phyloP scores from a whole-genome alignment of 225 moss, liverwort and hornwort species.

The Physcomitrellopsis africana region DNA sequence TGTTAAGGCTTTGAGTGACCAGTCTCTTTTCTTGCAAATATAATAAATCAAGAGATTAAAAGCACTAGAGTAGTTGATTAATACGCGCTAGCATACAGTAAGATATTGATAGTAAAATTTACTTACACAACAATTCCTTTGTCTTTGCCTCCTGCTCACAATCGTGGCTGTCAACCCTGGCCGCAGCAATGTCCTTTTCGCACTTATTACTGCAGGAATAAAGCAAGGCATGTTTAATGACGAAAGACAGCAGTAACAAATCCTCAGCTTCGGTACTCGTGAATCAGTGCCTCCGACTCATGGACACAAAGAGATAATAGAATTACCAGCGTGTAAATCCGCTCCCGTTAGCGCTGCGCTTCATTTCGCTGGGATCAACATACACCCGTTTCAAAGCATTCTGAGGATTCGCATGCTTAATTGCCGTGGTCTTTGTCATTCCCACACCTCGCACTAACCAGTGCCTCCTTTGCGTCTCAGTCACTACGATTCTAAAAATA shows the following conservation, averaged over 20 bases:
- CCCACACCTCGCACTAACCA: slow-evolving; percentile 46
- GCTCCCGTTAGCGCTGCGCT: slow-evolving; percentile 60
- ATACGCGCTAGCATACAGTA: neutral
- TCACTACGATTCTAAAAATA: slow-evolving; percentile 35
- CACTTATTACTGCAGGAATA: slow-evolving; percentile 47
- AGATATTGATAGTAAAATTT: neutral
- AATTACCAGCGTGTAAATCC: slow-evolving; percentile 64
- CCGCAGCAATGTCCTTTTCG: slow-evolving; percentile 49
- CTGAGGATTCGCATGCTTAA: slow-evolving; percentile 52
- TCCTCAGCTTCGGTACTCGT: slow-evolving; percentile 11
- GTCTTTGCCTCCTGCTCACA: slow-evolving; percentile 54
- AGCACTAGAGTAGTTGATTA: neutral
- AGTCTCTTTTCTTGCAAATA: neutral
- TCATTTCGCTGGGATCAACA: slow-evolving; percentile 57
- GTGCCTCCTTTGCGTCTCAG: slow-evolving; percentile 26
- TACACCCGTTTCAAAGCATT: slow-evolving; percentile 57
- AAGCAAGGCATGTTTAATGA: neutral
- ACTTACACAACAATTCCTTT: slow-evolving; percentile 49
- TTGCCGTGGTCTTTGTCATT: slow-evolving; percentile 46
- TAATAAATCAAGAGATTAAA: neutral
- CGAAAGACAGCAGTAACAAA: too few relatives aligned
- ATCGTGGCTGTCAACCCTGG: slow-evolving; percentile 54
- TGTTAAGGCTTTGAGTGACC: neutral
- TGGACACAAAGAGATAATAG: slow-evolving; percentile 24
- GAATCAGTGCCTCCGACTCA: slow-evolving; percentile 15